Base-by-base conservation (phyloP, 768 basidiomycete genomes). In the Podaxis carcinomalis region DNA sequence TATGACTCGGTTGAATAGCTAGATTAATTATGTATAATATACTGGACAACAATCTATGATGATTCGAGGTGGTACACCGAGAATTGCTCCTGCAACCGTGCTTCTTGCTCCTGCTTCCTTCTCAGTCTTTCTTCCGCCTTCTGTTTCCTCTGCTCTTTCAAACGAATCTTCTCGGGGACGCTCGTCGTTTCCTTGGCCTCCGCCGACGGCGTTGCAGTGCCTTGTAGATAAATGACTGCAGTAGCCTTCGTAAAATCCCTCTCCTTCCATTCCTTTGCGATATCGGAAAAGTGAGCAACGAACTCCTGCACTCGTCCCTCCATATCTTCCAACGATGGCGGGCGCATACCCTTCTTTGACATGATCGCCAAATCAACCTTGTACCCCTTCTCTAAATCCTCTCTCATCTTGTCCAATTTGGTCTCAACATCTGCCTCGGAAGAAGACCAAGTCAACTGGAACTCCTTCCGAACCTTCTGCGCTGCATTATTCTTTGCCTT, bases 361-460 rank as follows among this genome's bases (percentile, higher is more conserved):
- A 75, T 71, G 65, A 88, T 81, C 2, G 80, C 73, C 27, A 94
- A 65, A 57, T 82, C 77, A 59, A 92, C 82, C 7, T 80, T 74
- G 35, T 75, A 71, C 0, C 88, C 89, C 64, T 83, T 83, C 65
- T 80, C 81, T 57, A 94, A 72, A 40, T 87, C 81, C 55, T 79
- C 75, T 54, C 76, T 71, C 21, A 80, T 81, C 70, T 86, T 87
- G 56, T 74, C 76, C 36, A 93, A 61, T 70, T 91, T 93, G 71
- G 88, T 87, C 39, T 76, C 77, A 19, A 87, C 66, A 66, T 94
- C 92, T 5, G 78, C 82, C 32, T 69, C 64, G 5, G 75, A 83
- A 11, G 86, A 81, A 2, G 76, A 78, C 89, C 90, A 93, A 11
- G 86, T 84, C 50, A 93, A 68, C 72, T 89, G 87, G 4, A 91